Evolutionary conservation across 108 stramenopile species (phyloP).

Genomic region (Skeletonema menzelii): DNA sequence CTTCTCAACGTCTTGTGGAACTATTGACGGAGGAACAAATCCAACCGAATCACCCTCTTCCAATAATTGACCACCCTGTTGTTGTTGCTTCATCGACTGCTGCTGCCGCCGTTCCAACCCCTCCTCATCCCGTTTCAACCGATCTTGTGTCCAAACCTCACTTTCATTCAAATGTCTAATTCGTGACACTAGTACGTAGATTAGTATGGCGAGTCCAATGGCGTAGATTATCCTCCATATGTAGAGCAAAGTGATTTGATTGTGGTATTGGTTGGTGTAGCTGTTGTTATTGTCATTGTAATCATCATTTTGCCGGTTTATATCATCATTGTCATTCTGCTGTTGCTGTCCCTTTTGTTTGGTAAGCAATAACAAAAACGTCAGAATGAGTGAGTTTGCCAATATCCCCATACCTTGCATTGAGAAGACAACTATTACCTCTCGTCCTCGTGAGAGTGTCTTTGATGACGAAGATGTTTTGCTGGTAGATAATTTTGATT

Average conservation of each 20-base stretch:
- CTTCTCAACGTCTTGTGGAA: not conserved
- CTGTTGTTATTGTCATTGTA: constrained; percentile 6
- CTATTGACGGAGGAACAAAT: constrained; percentile 3
- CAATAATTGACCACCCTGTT: not conserved
- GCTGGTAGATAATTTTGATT: not conserved
- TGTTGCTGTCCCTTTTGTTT: not conserved
- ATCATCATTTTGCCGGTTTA: not conserved
- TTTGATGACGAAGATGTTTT: not conserved
- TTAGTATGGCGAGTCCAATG: constrained; percentile 52
- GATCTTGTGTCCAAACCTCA: constrained; percentile 53
- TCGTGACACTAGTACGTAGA: constrained; percentile 52
- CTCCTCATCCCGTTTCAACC: not conserved
- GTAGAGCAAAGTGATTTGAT: constrained; percentile 27
- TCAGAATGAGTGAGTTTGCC: constrained; percentile 55
- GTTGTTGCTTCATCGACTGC: not conserved
- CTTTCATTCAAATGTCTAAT: constrained; percentile 55
- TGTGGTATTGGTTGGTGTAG: constrained; percentile 11
- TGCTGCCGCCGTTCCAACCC: not conserved
- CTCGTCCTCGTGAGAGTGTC: constrained; percentile 42
- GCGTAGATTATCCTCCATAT: constrained; percentile 65
- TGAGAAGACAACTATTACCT: constrained; percentile 66
- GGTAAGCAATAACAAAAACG: constrained; percentile 45
- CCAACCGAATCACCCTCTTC: not conserved
- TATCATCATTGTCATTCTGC: constrained; percentile 11
- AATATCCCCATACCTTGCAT: constrained; percentile 83